Evolutionary conservation across 257 asterid genomes (phyloP).

Genomic region (Solanum tacnaense): DNA sequence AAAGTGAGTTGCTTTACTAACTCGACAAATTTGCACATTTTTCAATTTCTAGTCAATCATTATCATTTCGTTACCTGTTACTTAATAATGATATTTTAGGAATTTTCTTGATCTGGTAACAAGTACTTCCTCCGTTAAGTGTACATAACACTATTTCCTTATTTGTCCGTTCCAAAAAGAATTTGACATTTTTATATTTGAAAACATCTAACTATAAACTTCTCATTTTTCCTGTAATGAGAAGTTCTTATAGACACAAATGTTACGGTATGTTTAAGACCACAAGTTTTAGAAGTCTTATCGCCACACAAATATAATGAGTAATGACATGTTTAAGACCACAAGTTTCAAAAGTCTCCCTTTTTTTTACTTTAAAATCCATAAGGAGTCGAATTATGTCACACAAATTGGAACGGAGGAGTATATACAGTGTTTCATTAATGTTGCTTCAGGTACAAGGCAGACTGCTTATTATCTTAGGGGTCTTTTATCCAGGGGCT

Average conservation of each 20-base stretch:
- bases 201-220: background rate
- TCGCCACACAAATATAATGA: background rate
- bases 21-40: background rate
- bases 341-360: background rate
- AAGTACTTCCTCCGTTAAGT: background rate
- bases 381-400: background rate
- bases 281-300: background rate
- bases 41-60: background rate
- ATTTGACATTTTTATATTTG: background rate
- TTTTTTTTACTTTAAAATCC: background rate
- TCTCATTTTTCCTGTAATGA: background rate
- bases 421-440: background rate
- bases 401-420: background rate
- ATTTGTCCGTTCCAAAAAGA: background rate
- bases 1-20: conserved; percentile 36
- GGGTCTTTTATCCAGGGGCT: background rate
- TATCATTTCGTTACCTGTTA: background rate
- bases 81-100: background rate
- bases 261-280: background rate
- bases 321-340: background rate
- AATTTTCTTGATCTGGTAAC: background rate
- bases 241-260: background rate
- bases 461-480: background rate
- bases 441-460: background rate
- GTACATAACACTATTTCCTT: background rate